Conservation (phyloP, 768 basidiomycete species). For the Hygrocybe coccinea region DNA sequence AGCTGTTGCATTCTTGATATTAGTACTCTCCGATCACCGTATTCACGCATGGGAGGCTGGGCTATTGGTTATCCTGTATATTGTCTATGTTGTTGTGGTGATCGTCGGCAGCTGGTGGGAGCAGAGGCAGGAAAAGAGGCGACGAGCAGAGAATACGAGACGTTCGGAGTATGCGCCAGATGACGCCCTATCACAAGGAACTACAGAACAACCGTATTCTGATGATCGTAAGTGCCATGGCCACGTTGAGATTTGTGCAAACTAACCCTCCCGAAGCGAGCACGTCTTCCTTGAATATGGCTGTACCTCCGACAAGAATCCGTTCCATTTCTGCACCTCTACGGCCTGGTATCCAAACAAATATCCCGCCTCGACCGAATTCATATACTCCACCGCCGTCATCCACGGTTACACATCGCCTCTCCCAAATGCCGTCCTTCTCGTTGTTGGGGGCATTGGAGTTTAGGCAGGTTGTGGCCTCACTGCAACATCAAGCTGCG, state of each 20-base stretch:
- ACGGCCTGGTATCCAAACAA: conserved; percentile 30
- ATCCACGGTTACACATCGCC: conserved; percentile 31
- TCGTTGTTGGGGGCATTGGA: conserved; percentile 94
- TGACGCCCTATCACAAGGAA: conserved; percentile 28
- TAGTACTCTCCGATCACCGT: conserved; percentile 70
- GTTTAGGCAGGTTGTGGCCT: conserved; percentile 86
- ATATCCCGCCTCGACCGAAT: conserved; percentile 37
- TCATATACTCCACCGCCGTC: conserved; percentile 52
- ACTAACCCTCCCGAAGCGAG: conserved; percentile 14
- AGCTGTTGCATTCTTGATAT: conserved; percentile 70
- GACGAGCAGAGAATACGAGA: conserved; percentile 45
- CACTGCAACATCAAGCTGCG: conserved; percentile 66
- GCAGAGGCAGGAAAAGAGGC: conserved; percentile 45
- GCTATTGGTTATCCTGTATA: conserved; percentile 66
- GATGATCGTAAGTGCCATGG: conserved; percentile 51
- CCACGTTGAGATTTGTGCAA: conserved; percentile 4
- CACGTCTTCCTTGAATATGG: conserved; percentile 10
- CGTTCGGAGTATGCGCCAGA: conserved; percentile 58
- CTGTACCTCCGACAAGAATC: conserved; percentile 32
- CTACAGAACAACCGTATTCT: conserved; percentile 46
- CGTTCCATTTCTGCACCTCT: conserved; percentile 39
- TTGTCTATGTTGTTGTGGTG: conserved; percentile 72
- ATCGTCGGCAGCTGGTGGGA: conserved; percentile 76
- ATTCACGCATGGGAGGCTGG: conserved; percentile 72
- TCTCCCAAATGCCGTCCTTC: conserved; percentile 68